phyloP scores from a whole-genome alignment of 2,329 filamentous ascomycete genomes.

The Dactylellina cionopaga region DNA sequence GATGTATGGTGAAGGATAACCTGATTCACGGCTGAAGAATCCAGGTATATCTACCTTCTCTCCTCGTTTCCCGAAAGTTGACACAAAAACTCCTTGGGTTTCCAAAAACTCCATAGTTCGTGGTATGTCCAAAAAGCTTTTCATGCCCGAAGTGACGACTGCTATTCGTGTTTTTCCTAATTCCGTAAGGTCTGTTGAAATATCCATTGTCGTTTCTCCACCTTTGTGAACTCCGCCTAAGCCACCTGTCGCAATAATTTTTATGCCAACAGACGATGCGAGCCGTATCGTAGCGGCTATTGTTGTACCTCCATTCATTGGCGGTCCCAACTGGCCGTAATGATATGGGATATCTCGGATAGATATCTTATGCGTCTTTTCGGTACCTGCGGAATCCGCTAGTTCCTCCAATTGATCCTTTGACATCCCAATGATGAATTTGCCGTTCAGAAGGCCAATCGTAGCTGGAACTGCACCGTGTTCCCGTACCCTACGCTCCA shows the following conservation, averaged over 20 bases:
- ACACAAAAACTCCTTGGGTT: constrained; percentile 77
- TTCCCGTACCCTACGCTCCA: constrained; percentile 82
- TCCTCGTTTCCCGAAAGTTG: constrained; percentile 81
- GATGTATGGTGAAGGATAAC: constrained; percentile 78
- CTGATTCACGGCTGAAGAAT: constrained; percentile 91
- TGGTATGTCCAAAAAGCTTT: constrained; percentile 93
- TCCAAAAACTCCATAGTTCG: constrained; percentile 83
- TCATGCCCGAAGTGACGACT: constrained; percentile 89
- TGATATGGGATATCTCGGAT: constrained; percentile 86
- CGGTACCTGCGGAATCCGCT: constrained; percentile 71
- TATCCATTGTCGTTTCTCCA: constrained; percentile 85
- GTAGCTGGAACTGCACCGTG: constrained; percentile 89
- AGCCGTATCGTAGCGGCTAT: constrained; percentile 93
- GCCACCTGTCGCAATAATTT: constrained; percentile 92
- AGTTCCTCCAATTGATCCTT: constrained; percentile 78
- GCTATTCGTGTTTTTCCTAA: constrained; percentile 87
- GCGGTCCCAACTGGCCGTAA: constrained; percentile 73
- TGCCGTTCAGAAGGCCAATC: constrained; percentile 84
- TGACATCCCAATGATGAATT: constrained; percentile 80
- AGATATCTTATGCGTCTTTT: constrained; percentile 81
- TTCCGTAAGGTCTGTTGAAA: constrained; percentile 95
- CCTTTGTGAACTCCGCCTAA: constrained; percentile 93
- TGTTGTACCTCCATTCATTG: constrained; percentile 87
- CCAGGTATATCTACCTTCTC: constrained; percentile 81
- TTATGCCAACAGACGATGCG: constrained; percentile 85